Conservation (phyloP, 352 stramenopile genomes). For the Saprolegnia parasitica region DNA sequence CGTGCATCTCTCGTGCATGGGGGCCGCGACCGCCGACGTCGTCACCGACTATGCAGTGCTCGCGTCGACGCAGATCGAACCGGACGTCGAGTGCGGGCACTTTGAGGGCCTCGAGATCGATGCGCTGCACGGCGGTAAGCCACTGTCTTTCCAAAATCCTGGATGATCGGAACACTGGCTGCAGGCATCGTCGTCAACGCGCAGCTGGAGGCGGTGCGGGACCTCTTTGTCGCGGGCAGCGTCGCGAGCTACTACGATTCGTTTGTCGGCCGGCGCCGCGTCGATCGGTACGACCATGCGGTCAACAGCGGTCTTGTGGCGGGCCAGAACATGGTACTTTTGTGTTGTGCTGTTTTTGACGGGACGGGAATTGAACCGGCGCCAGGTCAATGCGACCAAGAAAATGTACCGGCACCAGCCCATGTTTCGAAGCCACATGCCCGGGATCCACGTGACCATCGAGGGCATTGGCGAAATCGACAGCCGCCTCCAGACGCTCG, state of each 20-base stretch:
- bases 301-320: constrained; percentile 88
- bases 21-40: constrained; percentile 66
- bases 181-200: constrained; percentile 84
- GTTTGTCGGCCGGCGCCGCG: constrained; percentile 76
- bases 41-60: constrained; percentile 89
- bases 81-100: constrained; percentile 61
- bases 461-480: constrained; percentile 86
- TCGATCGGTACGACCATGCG: constrained; percentile 89
- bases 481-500: constrained; percentile 60
- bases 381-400: constrained; percentile 36
- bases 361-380: neutral
- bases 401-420: constrained; percentile 88
- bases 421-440: constrained; percentile 77
- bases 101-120: constrained; percentile 80
- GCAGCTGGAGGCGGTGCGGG: constrained; percentile 83
- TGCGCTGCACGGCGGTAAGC: constrained; percentile 58
- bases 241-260: constrained; percentile 87
- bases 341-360: neutral
- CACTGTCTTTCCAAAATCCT: neutral
- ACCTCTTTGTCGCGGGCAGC: constrained; percentile 87
- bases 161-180: neutral
- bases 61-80: constrained; percentile 88
- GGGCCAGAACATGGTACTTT: constrained; percentile 78
- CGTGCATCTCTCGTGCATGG: constrained; percentile 45
- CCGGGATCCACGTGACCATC: constrained; percentile 64